Conservation (phyloP, 2,329 filamentous ascomycete genomes). For the Mycosphaerella arachidis region DNA sequence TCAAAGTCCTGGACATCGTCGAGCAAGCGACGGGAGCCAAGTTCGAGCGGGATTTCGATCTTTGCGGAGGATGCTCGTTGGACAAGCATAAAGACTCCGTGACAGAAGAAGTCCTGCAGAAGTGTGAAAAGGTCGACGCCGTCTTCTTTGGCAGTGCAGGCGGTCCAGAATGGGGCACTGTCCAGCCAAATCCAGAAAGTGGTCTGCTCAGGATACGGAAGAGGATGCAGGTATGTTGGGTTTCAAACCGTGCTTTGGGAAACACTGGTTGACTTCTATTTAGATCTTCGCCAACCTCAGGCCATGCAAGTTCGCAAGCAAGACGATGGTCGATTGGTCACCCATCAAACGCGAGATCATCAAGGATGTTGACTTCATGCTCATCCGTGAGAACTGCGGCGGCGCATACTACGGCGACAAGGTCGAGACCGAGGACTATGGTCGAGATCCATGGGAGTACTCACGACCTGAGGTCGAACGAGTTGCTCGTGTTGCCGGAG, state of each 20-base stretch:
- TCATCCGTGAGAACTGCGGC: conserved; percentile 49
- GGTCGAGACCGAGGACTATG: conserved; percentile 41
- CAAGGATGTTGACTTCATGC: conserved; percentile 45
- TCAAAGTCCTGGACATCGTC: conserved; percentile 45
- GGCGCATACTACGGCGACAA: conserved; percentile 51
- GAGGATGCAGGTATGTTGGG: conserved; percentile 35
- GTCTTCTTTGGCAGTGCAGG: conserved; percentile 48
- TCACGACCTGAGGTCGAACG: conserved; percentile 44
- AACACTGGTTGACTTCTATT: not conserved
- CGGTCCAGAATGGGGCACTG: conserved; percentile 45
- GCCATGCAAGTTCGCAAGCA: conserved; percentile 45
- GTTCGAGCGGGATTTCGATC: conserved; percentile 33
- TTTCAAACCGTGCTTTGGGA: not conserved
- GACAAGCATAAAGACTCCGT: conserved; percentile 43
- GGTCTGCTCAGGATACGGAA: conserved; percentile 41
- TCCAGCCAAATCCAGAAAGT: conserved; percentile 43
- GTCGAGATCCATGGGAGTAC: conserved; percentile 49
- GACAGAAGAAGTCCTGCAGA: conserved; percentile 42
- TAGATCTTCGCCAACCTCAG: conserved; percentile 48
- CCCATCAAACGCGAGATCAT: conserved; percentile 46
- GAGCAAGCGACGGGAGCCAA: conserved; percentile 24
- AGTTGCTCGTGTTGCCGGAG: conserved; percentile 45
- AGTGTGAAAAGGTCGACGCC: conserved; percentile 41
- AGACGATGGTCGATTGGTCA: conserved; percentile 36
- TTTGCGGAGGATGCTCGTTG: conserved; percentile 39